Conservation (phyloP, 2,329 filamentous ascomycete genomes). For the Diaporthe eres region DNA sequence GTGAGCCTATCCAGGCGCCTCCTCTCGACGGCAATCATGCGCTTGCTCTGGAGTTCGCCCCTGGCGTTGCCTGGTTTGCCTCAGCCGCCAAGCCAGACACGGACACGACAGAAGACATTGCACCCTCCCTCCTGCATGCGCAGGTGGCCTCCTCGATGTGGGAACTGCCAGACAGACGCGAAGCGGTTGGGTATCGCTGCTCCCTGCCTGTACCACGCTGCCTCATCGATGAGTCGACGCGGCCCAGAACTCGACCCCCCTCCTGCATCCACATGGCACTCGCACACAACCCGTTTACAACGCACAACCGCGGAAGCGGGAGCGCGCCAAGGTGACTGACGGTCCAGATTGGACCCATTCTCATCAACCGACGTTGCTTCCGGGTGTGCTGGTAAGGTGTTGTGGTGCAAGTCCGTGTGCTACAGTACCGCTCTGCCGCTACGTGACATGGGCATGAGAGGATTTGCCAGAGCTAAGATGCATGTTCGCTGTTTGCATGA, state of each 20-base stretch:
- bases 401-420: neutral
- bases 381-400: neutral
- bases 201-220: constrained; percentile 34
- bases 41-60: constrained; percentile 9
- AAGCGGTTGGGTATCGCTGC: constrained; percentile 39
- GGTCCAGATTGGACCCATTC: constrained; percentile 7
- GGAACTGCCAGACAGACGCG: constrained; percentile 20
- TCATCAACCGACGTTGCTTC: neutral
- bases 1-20: constrained; percentile 27
- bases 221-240: constrained; percentile 33
- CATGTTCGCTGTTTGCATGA: constrained; percentile 36
- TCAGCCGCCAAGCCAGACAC: constrained; percentile 36
- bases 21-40: constrained; percentile 32
- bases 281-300: neutral
- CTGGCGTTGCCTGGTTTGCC: neutral
- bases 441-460: constrained; percentile 20
- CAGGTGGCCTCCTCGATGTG: constrained; percentile 33
- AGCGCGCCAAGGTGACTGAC: constrained; percentile 31
- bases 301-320: constrained; percentile 8
- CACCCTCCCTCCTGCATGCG: constrained; percentile 17
- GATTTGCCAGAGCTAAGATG: constrained; percentile 30
- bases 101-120: constrained; percentile 14
- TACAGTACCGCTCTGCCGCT: constrained; percentile 8
- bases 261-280: constrained; percentile 33
- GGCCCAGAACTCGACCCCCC: constrained; percentile 32